Base-by-base conservation (phyloP, 2,329 filamentous ascomycete species). In the Grosmannia huntii region DNA sequence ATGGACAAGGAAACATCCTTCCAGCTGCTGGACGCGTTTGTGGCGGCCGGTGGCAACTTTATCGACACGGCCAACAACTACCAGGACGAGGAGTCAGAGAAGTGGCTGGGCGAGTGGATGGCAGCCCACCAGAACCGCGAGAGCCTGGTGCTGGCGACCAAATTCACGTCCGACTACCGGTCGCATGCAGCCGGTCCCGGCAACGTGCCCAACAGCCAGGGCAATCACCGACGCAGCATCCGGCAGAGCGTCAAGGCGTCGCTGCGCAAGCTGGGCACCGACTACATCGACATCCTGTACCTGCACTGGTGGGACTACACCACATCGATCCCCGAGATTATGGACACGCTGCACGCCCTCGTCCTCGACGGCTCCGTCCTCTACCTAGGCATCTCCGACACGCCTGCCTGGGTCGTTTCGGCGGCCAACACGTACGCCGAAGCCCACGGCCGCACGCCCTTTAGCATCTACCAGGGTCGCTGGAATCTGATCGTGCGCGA, bases 1-100 rank as follows among this genome's bases (percentile, higher is more conserved):
- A 65, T 66, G 62, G 60, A 59, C 61, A 67, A 68, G 59, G 62
- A 62, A 27, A 31, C 56, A 44, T 60, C 65, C 12, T 68, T 67
- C 57, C 44, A 58, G 57, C 61, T 67, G 14, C 64, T 68, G 12
- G 65, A 68, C 51, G 61, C 62, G 23, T 67, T 59, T 50, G 62
- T 58, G 48, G 60, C 59, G 14, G 62, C 75, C 0, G 83, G 83
- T 4, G 84, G 84, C 16, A 87, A 87, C 70, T 85, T 87, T 67
- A 84, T 87, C 66, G 84, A 87, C 67, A 86, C 82, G 0, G 69
- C 79, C 63, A 81, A 78, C 69, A 74, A 73, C 62, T 85, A 84
- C 68, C 78, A 84, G 64, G 64, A 76, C 60, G 80, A 79, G 56
- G 69, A 84, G 64, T 83, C 79, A 0, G 81, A 84, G 62, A 64